Evolutionary conservation across 768 basidiomycete species (phyloP), one percentile per base, ranked within the genome.

Genomic region (Serendipita indica): DNA sequence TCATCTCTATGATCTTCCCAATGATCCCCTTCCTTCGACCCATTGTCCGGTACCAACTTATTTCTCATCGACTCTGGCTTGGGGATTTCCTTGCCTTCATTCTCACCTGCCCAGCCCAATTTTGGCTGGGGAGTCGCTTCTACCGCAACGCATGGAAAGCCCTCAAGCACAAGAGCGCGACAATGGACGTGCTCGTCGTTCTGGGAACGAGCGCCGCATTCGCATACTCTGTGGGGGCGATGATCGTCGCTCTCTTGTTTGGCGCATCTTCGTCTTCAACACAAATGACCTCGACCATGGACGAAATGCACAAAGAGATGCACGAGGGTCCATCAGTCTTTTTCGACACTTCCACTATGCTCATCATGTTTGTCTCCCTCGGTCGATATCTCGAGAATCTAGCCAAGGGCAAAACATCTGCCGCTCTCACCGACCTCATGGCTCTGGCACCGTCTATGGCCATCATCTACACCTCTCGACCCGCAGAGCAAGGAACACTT

Each of bases 261-360:
- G 35, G 49, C 22, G 49, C 7, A 12, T 10, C 43, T 10, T 14
- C 13, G 43, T 37, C 41, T 6, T 18, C 27, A 25, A 25, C 18
- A 7, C 18, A 18, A 25, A 43, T 6, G 35, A 68, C 76, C 2
- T 77, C 84, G 70, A 81, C 82, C 65, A 69, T 75, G 3, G 79
- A 84, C 7, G 77, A 83, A 0, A 14, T 27, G 43, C 10, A 14
- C 12, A 10, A 10, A 27, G 49, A n/a, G 32, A 30, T 20, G 20
- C 32, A 22, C 32, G 22, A 54, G 7, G 49, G 49, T 20, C 94
- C 96, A 1, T 79, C 85, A 68, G 78, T 91, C 43, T 98, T 98
- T 72, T 98, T 98, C 73, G 96, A 99, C 72, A 98, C 96, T 1
- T 96, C 90, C 66, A 96, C 96, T 18, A 98, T 97, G 96, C 75